Base-by-base conservation (phyloP, 129 eudicot species). In the Scalesia atractyloides region DNA sequence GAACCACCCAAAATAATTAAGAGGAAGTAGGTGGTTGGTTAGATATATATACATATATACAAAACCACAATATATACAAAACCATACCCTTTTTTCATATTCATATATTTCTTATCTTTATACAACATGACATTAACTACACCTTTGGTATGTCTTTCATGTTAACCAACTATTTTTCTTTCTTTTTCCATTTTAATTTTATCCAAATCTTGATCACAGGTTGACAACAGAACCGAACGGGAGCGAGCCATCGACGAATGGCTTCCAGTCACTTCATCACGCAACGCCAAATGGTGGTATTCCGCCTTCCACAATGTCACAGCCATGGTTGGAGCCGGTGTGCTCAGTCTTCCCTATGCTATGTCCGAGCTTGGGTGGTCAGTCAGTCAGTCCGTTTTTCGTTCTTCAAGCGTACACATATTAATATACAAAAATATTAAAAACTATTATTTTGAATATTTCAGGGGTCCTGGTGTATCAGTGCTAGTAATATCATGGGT, bases 341-440 rank as follows among this genome's bases (percentile, higher is more conserved):
- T 60, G 15, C 66, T 60, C 44, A 60, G 66, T 30, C 66, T 60
- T 30, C 66, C 66, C 0, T 60, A 82, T 70, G 89, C 89, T 66
- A 67, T 85, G 86, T 72, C 89, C n/a, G 75, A 79, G 33, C 83
- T 85, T 22, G 89, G 89, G 34, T 85, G 89, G 89, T 85, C 18
- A 73, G 77, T 73, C 48, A 0, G 89, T 85, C 30, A 73, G 77
- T 73, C 48, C 0, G 13, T 13, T 44, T 59, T 18, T 14, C 8
- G 2, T 4, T 50, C 20, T 12, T 14, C 17, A 12, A 10, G n/a
- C 30, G 5, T 58, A 12, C 7, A 0, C 12, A n/a, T 52, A n/a
- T 16, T 52, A 19, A 19, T 8, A 56, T 20, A 20, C 2, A 9
- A 4, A 24, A 11, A 5, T 22, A 3, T 3, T 11, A 22, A 22